These are phyloP conservation scores for Claviceps sorghi DNA, from an alignment of 2,329 filamentous ascomycete species.

Conservation along the genomic window DNA sequence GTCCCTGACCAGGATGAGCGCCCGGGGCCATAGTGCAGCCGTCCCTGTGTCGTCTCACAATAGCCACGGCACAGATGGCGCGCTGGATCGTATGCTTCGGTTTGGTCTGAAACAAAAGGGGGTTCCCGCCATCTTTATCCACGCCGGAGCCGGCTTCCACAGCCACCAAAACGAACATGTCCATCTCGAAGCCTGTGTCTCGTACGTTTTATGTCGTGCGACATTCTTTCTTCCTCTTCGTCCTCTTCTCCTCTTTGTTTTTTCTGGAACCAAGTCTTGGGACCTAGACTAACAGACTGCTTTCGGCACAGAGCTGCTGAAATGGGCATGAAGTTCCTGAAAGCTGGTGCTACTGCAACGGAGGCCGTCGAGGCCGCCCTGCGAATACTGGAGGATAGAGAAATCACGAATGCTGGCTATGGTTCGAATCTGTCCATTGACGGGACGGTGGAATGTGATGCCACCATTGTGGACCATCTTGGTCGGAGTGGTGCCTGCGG, in stretches of 20 bases:
- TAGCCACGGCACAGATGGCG: conserved; percentile 28
- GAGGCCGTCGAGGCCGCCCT: conserved; percentile 87
- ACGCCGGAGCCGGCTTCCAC: conserved; percentile 90
- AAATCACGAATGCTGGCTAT: conserved; percentile 93
- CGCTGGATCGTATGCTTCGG: conserved; percentile 25
- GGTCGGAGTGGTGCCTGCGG: conserved; percentile 89
- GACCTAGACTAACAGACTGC: background rate
- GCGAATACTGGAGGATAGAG: conserved; percentile 75
- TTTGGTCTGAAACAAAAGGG: conserved; percentile 20
- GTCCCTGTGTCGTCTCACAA: conserved; percentile 32
- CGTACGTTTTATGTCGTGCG: conserved; percentile 42
- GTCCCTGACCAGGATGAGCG: conserved; percentile 17
- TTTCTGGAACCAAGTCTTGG: background rate
- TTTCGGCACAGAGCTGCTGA: conserved; percentile 54
- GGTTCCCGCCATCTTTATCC: conserved; percentile 73
- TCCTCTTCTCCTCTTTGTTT: background rate
- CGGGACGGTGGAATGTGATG: conserved; percentile 86
- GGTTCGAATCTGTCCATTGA: conserved; percentile 90
- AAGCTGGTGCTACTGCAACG: conserved; percentile 61
- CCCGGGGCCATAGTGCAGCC: conserved; percentile 7
- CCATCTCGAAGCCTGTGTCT: conserved; percentile 74
- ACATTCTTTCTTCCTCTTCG: background rate
- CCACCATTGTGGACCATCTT: conserved; percentile 78
- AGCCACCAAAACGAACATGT: conserved; percentile 71
- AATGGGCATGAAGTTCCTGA: conserved; percentile 68